Conservation (phyloP, 2,329 filamentous ascomycete species). For the Aspergillus ibericus region DNA sequence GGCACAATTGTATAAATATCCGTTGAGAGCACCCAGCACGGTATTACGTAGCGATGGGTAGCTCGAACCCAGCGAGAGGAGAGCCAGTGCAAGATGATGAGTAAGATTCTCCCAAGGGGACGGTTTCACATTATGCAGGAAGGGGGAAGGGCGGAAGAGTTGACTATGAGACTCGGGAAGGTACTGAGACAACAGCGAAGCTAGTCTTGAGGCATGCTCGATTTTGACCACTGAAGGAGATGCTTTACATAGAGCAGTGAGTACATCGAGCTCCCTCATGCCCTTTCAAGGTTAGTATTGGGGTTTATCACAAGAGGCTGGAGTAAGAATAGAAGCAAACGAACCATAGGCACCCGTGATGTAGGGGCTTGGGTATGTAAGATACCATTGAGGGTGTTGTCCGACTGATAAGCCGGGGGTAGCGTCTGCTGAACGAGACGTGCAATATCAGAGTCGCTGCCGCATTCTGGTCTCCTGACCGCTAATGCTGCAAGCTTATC, state of each 20-base stretch:
- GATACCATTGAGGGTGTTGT: constrained; percentile 38
- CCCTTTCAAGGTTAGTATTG: constrained; percentile 55
- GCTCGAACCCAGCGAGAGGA: constrained; percentile 76
- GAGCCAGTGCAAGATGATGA: constrained; percentile 73
- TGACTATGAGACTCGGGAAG: constrained; percentile 82
- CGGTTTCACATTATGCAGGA: constrained; percentile 77
- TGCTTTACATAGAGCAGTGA: constrained; percentile 88
- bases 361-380: constrained; percentile 38
- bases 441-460: constrained; percentile 35
- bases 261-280: constrained; percentile 85
- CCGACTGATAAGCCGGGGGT: constrained; percentile 21
- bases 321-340: constrained; percentile 7
- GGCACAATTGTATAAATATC: constrained; percentile 71
- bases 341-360: constrained; percentile 43
- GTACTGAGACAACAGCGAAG: constrained; percentile 78
- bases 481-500: constrained; percentile 46
- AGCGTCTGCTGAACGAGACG: constrained; percentile 37
- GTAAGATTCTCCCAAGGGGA: constrained; percentile 86
- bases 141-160: constrained; percentile 74
- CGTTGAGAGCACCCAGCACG: constrained; percentile 66
- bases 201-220: constrained; percentile 74
- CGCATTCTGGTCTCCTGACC: constrained; percentile 31
- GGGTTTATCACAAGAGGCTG: not conserved
- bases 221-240: constrained; percentile 70
- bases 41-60: constrained; percentile 68